Conservation (phyloP, 169 alveolate genomes). For the Cryptosporidium xiaoi region DNA sequence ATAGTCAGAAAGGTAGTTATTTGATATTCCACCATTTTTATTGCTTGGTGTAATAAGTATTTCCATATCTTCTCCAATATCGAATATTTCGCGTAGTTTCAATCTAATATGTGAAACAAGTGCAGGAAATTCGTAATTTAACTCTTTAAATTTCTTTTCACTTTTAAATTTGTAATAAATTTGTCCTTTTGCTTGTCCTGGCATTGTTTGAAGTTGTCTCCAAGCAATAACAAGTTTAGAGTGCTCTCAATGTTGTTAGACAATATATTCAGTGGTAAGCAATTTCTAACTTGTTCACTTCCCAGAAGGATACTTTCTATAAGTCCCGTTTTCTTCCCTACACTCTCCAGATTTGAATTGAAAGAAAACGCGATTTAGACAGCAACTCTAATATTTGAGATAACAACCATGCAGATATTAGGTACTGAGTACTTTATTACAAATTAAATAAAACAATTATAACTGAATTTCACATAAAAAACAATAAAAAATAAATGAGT, state of each 20-base stretch:
- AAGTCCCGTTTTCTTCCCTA: no score
- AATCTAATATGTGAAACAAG: slow-evolving; percentile 61
- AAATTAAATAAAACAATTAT: not conserved
- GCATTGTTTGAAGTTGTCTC: not conserved
- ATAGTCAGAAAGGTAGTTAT: slow-evolving; percentile 56
- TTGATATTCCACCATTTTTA: slow-evolving; percentile 44
- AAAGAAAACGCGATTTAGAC: not conserved
- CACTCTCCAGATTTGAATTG: no score
- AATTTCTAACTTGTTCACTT: no score
- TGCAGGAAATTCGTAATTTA: slow-evolving; percentile 52
- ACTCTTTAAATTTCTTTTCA: slow-evolving; percentile 57
- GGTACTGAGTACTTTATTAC: not conserved
- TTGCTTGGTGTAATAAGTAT: slow-evolving; percentile 39
- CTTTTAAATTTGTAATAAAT: slow-evolving; percentile 57
- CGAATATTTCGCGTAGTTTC: slow-evolving; percentile 53
- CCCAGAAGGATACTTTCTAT: no score
- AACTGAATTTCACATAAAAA: not conserved
- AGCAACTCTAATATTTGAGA: not conserved
- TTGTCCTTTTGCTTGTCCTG: slow-evolving; percentile 6
- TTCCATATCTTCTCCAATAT: slow-evolving; percentile 73
- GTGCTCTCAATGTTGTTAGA: no score
- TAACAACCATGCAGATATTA: no score
- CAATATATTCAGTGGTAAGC: no score
- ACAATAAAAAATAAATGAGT: not conserved
- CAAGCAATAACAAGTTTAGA: no score